Conservation (phyloP, 2,329 filamentous ascomycete genomes). For the Monilinia laxa region DNA sequence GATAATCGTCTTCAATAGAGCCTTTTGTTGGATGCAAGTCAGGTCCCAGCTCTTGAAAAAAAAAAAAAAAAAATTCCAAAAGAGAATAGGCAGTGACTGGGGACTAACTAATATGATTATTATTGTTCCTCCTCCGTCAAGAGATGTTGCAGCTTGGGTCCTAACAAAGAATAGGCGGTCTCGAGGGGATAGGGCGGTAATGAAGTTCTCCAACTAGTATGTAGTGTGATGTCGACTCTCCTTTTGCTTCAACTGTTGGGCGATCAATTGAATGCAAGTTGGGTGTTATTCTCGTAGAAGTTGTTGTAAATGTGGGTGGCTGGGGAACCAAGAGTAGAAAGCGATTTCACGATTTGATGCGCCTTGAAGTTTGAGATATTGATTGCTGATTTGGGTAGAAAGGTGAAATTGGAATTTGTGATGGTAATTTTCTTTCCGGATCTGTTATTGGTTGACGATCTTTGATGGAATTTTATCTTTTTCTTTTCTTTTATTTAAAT, state of each 20-base stretch:
- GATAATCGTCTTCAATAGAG: slow-evolving; percentile 8
- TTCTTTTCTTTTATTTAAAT: neutral
- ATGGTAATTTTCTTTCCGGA: slow-evolving; percentile 2
- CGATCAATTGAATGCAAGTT: slow-evolving; percentile 14
- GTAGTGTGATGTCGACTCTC: neutral
- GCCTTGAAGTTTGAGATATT: neutral
- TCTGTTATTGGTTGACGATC: neutral
- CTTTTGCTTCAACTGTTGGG: slow-evolving; percentile 2
- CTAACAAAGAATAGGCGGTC: slow-evolving; percentile 19
- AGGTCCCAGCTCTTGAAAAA: slow-evolving; percentile 15
- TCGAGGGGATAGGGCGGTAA: slow-evolving; percentile 4
- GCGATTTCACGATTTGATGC: neutral
- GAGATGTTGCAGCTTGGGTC: slow-evolving; percentile 7
- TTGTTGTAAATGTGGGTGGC: slow-evolving; percentile 20
- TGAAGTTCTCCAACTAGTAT: neutral
- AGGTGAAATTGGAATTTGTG: neutral
- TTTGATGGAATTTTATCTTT: neutral
- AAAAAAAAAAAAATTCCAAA: neutral
- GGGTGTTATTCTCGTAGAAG: slow-evolving; percentile 18
- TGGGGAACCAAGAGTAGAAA: slow-evolving; percentile 15
- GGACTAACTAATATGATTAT: neutral
- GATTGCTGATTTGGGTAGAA: neutral
- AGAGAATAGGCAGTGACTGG: slow-evolving; percentile 28
- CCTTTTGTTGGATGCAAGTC: neutral
- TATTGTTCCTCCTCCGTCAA: slow-evolving; percentile 6